phyloP scores from a whole-genome alignment of 1,139 yeast species.

The Fermentozyma sake region DNA sequence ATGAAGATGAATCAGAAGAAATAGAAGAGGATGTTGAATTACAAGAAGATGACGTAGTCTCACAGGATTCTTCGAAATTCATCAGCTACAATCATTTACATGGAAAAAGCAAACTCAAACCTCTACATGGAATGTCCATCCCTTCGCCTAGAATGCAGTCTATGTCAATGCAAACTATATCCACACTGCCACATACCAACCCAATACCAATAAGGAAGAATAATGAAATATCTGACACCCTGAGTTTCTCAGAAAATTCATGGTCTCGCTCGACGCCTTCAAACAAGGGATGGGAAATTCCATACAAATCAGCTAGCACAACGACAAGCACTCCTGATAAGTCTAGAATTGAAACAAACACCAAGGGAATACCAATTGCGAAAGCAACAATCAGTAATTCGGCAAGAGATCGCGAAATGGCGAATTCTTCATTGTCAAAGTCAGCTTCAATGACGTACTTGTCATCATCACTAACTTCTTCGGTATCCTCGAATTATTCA shows the following conservation, averaged over 20 bases:
- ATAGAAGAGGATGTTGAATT: no score
- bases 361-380: conserved; percentile 21
- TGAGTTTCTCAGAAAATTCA: conserved; percentile 28
- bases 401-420: conserved; percentile 6
- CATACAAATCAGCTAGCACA: conserved; percentile 25
- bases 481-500: conserved; percentile 37
- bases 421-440: conserved; percentile 23
- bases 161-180: neutral
- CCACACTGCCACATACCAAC: conserved; percentile 4
- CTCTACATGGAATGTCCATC: neutral
- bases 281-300: conserved; percentile 42
- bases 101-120: neutral
- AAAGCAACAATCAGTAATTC: conserved; percentile 12
- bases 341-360: conserved; percentile 12
- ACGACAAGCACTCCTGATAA: conserved; percentile 7
- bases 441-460: conserved; percentile 41
- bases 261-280: conserved; percentile 23
- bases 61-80: conserved; percentile 1
- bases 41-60: no score
- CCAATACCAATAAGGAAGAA: conserved; percentile 28
- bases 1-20: no score
- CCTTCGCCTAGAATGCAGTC: neutral
- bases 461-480: conserved; percentile 37
- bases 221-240: conserved; percentile 9
- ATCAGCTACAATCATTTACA: conserved; percentile 1